These are phyloP conservation scores for Zhuliangozyma parablackwelliae DNA, from an alignment of 1,139 yeast genomes.

Conservation along the genomic window DNA sequence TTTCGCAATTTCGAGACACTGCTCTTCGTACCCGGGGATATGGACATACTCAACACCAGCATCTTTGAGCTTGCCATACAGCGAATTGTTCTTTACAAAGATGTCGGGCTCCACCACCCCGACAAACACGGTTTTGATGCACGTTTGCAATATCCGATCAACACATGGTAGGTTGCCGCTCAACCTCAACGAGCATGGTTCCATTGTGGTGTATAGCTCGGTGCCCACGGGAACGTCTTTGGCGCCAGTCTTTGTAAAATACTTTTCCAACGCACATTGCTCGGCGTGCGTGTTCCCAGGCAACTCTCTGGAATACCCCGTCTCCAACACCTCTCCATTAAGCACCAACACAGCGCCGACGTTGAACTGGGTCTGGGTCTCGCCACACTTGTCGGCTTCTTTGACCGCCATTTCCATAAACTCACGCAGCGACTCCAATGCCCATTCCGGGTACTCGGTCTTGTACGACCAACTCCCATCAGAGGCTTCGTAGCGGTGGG, in stretches of 20 bases:
- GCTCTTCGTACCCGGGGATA: constrained; percentile 81
- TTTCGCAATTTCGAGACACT: constrained; percentile 66
- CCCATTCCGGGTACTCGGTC: constrained; percentile 88
- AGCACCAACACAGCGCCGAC: constrained; percentile 88
- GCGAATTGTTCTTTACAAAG: constrained; percentile 75
- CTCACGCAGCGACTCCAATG: constrained; percentile 51
- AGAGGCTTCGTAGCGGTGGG: constrained; percentile 65
- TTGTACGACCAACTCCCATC: constrained; percentile 66
- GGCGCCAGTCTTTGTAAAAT: constrained; percentile 35
- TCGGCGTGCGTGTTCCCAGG: constrained; percentile 98
- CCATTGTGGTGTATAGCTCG: constrained; percentile 92
- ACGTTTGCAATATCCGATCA: constrained; percentile 60
- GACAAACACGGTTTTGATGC: constrained; percentile 73
- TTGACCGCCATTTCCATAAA: constrained; percentile 64
- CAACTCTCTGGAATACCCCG: constrained; percentile 87
- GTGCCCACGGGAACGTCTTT: constrained; percentile 67
- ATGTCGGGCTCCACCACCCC: constrained; percentile 91
- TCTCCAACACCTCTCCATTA: constrained; percentile 59
- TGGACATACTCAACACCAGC: constrained; percentile 69
- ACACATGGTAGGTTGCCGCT: constrained; percentile 91
- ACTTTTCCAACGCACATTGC: constrained; percentile 87
- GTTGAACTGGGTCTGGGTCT: constrained; percentile 81
- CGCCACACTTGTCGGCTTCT: constrained; percentile 78
- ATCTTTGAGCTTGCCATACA: constrained; percentile 48
- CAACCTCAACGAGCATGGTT: constrained; percentile 85